Percentiles rank a stretch among this genome's conserved stretches.
Evolutionary conservation across 768 basidiomycete genomes (phyloP).

Genomic region (Scleroderma citrinum): DNA sequence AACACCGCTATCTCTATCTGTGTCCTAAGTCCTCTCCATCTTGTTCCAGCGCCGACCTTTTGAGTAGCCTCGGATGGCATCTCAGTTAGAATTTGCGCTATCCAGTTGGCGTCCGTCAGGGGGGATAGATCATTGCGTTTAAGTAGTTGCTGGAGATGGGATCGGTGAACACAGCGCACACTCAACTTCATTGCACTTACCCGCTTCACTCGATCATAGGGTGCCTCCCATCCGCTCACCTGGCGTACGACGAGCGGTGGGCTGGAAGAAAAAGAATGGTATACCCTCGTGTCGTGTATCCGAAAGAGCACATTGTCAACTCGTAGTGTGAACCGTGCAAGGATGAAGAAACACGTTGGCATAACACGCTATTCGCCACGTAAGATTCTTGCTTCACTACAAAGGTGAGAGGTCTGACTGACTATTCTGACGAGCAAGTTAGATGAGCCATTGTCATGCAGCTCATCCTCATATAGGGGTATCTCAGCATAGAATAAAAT

Average conservation of each 20-base stretch:
- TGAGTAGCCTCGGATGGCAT: constrained; percentile 56
- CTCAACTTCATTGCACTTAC: constrained; percentile 36
- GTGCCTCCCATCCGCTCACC: constrained; percentile 84
- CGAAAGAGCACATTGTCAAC: constrained; percentile 95
- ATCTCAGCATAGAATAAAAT: constrained; percentile 98
- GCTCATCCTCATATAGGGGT: constrained; percentile 91
- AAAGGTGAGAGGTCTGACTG: constrained; percentile 26
- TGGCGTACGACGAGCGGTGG: constrained; percentile 71
- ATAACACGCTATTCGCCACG: constrained; percentile 72
- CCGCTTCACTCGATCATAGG: constrained; percentile 73
- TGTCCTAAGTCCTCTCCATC: constrained; percentile 80
- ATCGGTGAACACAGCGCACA: background rate
- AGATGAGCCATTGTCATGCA: constrained; percentile 95
- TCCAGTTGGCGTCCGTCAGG: constrained; percentile 81
- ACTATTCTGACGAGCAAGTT: constrained; percentile 82
- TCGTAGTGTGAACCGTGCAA: constrained; percentile 85
- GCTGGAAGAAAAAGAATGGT: constrained; percentile 67
- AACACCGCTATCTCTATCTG: constrained; percentile 49
- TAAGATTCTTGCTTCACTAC: background rate
- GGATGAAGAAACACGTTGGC: constrained; percentile 90
- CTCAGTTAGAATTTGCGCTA: constrained; percentile 64
- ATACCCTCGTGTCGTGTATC: constrained; percentile 82
- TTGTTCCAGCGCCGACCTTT: constrained; percentile 59
- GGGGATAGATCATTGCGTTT: constrained; percentile 78
- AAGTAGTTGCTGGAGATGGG: constrained; percentile 50